A percentile compares a stretch with the other conserved stretches of the same genome.
phyloP scores from a whole-genome alignment of 1,284 basidiomycete genomes.

The Phylloporus sp. region DNA sequence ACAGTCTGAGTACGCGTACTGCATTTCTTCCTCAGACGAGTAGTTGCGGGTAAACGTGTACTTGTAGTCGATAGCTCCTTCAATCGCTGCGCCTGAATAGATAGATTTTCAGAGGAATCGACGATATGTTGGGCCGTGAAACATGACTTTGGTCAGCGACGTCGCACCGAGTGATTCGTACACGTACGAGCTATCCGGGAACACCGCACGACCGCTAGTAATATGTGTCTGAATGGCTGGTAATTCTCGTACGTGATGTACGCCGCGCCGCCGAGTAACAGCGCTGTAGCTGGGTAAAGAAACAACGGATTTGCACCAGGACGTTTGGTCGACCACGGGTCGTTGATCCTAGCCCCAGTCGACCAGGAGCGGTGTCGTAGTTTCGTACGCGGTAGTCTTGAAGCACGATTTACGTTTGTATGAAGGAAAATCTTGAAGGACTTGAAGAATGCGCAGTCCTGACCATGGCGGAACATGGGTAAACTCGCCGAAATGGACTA shows the following conservation, averaged over 20 bases:
- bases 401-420: slow-evolving; percentile 1
- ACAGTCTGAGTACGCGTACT: slow-evolving; percentile 72
- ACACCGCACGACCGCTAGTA: slow-evolving; percentile 73
- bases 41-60: slow-evolving; percentile 67
- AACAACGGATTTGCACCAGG: slow-evolving; percentile 23
- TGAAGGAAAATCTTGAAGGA: slow-evolving; percentile 19
- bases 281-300: slow-evolving; percentile 23
- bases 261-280: slow-evolving; percentile 42
- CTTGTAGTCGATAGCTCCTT: slow-evolving; percentile 86
- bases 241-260: slow-evolving; percentile 60
- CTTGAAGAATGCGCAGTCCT: slow-evolving; percentile 17
- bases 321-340: slow-evolving; percentile 8
- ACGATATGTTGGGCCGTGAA: not conserved
- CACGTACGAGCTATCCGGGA: slow-evolving; percentile 65
- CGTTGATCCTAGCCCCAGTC: slow-evolving; percentile 5
- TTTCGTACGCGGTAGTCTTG: slow-evolving; percentile 11
- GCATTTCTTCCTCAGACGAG: slow-evolving; percentile 55
- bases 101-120: slow-evolving; percentile 1
- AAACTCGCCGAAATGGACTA: not conserved
- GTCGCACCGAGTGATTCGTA: not conserved
- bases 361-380: slow-evolving; percentile 17
- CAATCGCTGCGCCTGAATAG: slow-evolving; percentile 59
- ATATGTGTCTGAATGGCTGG: slow-evolving; percentile 66
- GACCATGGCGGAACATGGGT: slow-evolving; percentile 27
- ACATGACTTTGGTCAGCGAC: slow-evolving; percentile 7